A percentile compares a stretch with the other conserved stretches of the same genome.
phyloP scores from a whole-genome alignment of 1,284 basidiomycete genomes.

The Puccinia sorghi region DNA sequence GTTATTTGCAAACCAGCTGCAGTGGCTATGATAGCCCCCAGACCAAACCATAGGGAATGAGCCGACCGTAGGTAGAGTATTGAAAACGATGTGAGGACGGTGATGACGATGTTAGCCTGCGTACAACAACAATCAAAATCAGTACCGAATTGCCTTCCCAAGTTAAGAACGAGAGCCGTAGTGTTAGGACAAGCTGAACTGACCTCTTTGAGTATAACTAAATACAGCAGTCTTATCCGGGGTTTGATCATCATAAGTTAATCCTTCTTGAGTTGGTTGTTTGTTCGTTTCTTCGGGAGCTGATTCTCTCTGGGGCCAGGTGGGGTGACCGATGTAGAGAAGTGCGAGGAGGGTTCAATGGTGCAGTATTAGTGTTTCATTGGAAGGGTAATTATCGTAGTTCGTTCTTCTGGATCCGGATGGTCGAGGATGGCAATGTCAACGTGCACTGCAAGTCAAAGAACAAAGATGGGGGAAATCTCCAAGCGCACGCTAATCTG shows the following conservation, averaged over 20 bases:
- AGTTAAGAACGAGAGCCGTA: neutral
- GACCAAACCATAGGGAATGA: slow-evolving; percentile 69
- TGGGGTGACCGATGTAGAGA: too few relatives aligned
- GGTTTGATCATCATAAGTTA: slow-evolving; percentile 31
- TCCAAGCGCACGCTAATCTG: too few relatives aligned
- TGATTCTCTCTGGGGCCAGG: neutral
- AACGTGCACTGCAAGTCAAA: too few relatives aligned
- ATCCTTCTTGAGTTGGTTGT: neutral
- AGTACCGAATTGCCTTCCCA: too few relatives aligned
- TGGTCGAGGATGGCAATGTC: too few relatives aligned
- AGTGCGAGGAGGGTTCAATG: too few relatives aligned
- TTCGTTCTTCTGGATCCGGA: neutral
- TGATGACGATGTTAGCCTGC: slow-evolving; percentile 64
- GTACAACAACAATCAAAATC: slow-evolving; percentile 42
- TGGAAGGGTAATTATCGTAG: neutral
- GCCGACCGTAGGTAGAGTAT: slow-evolving; percentile 70
- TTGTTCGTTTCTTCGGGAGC: neutral
- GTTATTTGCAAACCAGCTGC: slow-evolving; percentile 51
- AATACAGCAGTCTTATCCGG: slow-evolving; percentile 21
- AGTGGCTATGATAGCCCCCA: slow-evolving; percentile 68
- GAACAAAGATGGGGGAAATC: too few relatives aligned
- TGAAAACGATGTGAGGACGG: slow-evolving; percentile 64
- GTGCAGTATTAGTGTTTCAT: neutral
- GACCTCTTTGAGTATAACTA: slow-evolving; percentile 37
- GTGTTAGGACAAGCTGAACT: neutral